Evolutionary conservation across 441 rosid genomes (phyloP), one percentile per base, ranked within the genome.

Genomic region (Rhodomyrtus psidioides): DNA sequence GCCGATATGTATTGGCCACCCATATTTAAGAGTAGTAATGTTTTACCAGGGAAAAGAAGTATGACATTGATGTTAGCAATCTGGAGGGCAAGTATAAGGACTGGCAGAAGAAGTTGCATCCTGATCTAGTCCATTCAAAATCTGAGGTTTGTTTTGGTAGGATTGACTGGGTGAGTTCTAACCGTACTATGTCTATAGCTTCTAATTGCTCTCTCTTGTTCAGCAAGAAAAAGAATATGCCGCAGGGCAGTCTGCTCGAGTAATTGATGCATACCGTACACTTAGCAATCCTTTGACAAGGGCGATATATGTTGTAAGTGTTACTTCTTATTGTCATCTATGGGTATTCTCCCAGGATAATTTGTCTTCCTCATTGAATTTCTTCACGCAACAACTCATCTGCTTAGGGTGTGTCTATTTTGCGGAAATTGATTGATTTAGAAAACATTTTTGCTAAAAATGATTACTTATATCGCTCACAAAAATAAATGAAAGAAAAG

Each of bases 101-200:
- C 55, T 95, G 99, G 98, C 99, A 97, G 91, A 97, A 96, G 90
- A 94, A 95, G 89, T 75, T 97, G 84, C 99, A 97, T 91, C 99
- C 99, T 85, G 99, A 97, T 92, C 91, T 97, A 85, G 99, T 97
- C 86, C 99, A 97, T 89, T 91, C 95, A 15, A 97, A 97, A 88
- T 95, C 99, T 6, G 86, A 94, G 99, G 99, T 97, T 30, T 86
- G 85, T 56, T 81, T 28, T 16, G 28, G 19, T 53, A 53, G 42
- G 14, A 21, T 87, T 83, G 59, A 13, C 39, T 54, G 54, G 5
- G 44, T 58, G 10, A 3, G 14, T 49, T 82, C 79, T 70, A 39
- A 70, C 15, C 13, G 1, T 54, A 39, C 34, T 82, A 17, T 82
- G 55, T n/a, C 58, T 53, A 54, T 19, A 30, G 42, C 39, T 82